Evolutionary conservation across 768 basidiomycete species (phyloP), one percentile per base, ranked within the genome.

Genomic region (Boletus eberwhitei): DNA sequence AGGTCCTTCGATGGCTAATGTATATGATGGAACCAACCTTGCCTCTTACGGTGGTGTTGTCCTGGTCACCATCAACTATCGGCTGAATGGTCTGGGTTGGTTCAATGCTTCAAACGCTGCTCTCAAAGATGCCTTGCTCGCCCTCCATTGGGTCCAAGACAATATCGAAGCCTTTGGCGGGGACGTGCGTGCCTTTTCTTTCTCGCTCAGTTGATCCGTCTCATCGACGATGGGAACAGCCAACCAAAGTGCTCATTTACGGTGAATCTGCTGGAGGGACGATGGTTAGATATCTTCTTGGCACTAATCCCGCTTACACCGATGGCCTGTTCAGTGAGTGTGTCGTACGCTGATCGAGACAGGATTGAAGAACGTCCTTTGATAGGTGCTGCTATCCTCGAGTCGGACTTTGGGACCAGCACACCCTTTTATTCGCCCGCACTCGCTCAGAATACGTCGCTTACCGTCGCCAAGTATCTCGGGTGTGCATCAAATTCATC

Each of bases 121-220:
- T 5, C 48, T 73, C 29, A 64, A 67, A 34, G 73, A 74, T 44
- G 58, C 67, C 31, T 39, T 61, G 7, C 43, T 62, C 13, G 73
- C 72, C 13, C 57, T 74, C 5, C 50, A 71, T 42, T 74, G 71
- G 74, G 58, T 76, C 0, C 67, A 68, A 36, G 22, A 59, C 0
- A 61, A 75, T 52, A 73, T 76, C 16, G 55, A 6, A 35, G 50
- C 59, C 14, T 74, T 75, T 41, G 73, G 74, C 6, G 75, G 75
- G 2, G 69, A 75, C 22, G 44, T 53, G 50, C 42, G 39, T 17
- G 42, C 26, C 29, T 24, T 14, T n/a, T n/a, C n/a, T 5, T 48
- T 19, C 34, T 16, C 35, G 35, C 12, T 35, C 14, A 35, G 16
- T 35, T 32, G 14, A 52, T 26, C 14, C 13, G 43, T 26, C n/a